Percentiles rank a stretch among this genome's conserved stretches.
These are phyloP conservation scores for Solanum infundibuliforme DNA, from an alignment of 257 asterid species.

Conservation along the genomic window DNA sequence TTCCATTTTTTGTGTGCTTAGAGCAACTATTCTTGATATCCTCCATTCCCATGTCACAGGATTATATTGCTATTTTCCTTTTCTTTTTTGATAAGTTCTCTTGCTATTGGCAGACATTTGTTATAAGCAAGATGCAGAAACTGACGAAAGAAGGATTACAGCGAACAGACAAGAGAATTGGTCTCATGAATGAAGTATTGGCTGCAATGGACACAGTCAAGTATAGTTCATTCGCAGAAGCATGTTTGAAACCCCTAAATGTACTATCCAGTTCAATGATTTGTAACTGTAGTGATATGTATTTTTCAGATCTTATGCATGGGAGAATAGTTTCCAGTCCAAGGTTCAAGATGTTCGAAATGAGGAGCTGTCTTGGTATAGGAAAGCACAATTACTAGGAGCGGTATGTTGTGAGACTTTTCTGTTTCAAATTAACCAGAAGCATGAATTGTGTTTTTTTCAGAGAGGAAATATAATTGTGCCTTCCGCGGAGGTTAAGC, in stretches of 20 bases:
- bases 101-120: conserved; percentile 40
- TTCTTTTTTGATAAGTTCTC: neutral
- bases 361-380: conserved; percentile 85
- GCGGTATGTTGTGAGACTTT: conserved; percentile 46
- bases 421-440: neutral
- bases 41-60: neutral
- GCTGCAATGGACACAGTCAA: conserved; percentile 97
- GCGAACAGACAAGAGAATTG: conserved; percentile 91
- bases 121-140: conserved; percentile 87
- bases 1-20: neutral
- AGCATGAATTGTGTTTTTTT: neutral
- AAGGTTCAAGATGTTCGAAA: conserved; percentile 71
- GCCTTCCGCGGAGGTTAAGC: neutral
- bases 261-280: neutral
- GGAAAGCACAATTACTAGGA: conserved; percentile 73
- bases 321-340: conserved; percentile 84
- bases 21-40: neutral
- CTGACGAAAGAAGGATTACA: conserved; percentile 84
- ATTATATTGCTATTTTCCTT: neutral
- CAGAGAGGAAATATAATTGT: neutral
- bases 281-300: neutral
- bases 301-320: conserved; percentile 75
- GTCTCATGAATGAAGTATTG: conserved; percentile 93
- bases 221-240: conserved; percentile 26
- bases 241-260: neutral